Evolutionary conservation across 2,329 filamentous ascomycete genomes (phyloP), one percentile per base, ranked within the genome.

Genomic region (Arthrobotrys sphaeroides): DNA sequence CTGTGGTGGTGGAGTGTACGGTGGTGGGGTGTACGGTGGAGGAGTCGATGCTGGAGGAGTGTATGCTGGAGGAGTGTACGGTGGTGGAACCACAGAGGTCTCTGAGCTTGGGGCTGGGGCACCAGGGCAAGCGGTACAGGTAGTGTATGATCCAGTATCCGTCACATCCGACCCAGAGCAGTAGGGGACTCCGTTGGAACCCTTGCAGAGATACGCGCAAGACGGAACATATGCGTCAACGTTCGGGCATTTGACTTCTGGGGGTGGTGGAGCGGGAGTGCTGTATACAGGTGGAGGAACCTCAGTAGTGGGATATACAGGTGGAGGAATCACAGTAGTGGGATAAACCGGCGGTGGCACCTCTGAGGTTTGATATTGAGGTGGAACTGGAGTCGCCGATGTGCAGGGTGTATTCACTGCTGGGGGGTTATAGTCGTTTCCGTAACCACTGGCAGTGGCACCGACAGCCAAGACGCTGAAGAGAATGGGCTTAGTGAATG

Each of bases 401-500:
- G 51, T 22, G 51, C 51, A 55, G 3, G 51, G 51, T 22, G 51
- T 55, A 18, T 22, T 36, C n/a, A 38, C 51, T 33, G 12, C 47
- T 53, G 45, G 45, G 9, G 24, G 4, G n/a, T n/a, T n/a, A n/a
- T n/a, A n/a, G 28, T 53, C 47, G 28, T 53, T 53, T 24, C 51
- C 51, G 38, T 55, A 55, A 20, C 40, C 40, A 16, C 16, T 55
- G 16, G 51, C 51, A 24, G 51, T 22, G 10, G 38, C 51, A 24
- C 51, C 31, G n/a, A 55, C 28, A 18, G 51, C 51, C 31, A 55
- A 36, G 38, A 55, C 51, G 18, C 51, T 31, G 31, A 55, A 55
- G 16, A 55, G 16, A 38, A 55, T 16, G 51, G 51, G 51, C 51
- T 55, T 55, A 55, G 51, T 55, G 51, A 55, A 55, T 38, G 51